Evolutionary conservation across 352 stramenopile species (phyloP).

Genomic region (Globisporangium alternatum): DNA sequence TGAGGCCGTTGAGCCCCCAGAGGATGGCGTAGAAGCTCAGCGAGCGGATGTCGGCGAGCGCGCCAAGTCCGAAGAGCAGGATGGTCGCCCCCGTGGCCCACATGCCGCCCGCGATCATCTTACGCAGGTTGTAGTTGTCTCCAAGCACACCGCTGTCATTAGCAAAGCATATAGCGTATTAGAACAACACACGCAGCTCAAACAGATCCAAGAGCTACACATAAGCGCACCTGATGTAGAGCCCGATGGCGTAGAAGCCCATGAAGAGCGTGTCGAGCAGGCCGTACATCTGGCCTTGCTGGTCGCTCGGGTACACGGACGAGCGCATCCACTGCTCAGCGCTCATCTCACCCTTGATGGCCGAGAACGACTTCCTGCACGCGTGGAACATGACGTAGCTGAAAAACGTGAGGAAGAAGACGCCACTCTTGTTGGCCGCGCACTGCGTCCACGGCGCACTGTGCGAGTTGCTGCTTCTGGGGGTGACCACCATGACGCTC

Average conservation of each 20-base stretch:
- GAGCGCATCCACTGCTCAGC: conserved; percentile 78
- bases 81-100: conserved; percentile 57
- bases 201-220: background rate
- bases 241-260: conserved; percentile 64
- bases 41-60: conserved; percentile 56
- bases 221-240: conserved; percentile 56
- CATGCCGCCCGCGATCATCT: conserved; percentile 73
- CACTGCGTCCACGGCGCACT: conserved; percentile 11
- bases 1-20: conserved; percentile 75
- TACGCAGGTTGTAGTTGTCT: conserved; percentile 63
- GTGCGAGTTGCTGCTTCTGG: background rate
- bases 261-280: conserved; percentile 83
- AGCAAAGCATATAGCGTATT: conserved; percentile 2
- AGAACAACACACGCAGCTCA: background rate
- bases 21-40: conserved; percentile 68
- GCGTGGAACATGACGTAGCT: conserved; percentile 82
- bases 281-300: conserved; percentile 80
- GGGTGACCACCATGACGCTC: background rate
- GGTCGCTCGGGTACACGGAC: conserved; percentile 42
- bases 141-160: conserved; percentile 53
- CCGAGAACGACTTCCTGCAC: conserved; percentile 76
- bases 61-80: conserved; percentile 60
- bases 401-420: conserved; percentile 76
- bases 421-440: conserved; percentile 47
- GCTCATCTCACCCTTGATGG: conserved; percentile 81